Evolutionary conservation across 2,329 filamentous ascomycete species (phyloP), one percentile per base, ranked within the genome.

Genomic region (Akanthomyces lecanii): DNA sequence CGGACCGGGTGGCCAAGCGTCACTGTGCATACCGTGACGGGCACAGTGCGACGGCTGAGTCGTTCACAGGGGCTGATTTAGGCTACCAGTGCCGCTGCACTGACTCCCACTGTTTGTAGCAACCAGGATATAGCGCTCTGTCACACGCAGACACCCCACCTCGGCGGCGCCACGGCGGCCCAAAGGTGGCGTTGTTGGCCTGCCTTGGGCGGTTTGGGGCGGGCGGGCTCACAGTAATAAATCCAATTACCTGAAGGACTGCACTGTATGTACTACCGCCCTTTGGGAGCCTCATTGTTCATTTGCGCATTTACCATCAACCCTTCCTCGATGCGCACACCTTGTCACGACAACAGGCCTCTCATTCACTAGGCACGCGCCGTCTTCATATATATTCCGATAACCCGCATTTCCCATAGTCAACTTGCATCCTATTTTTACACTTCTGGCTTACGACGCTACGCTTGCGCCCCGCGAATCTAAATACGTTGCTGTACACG

Each of bases 111-210:
- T 7, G 36, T 3, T 28, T 11, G 42, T 50, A 30, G 25, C 25
- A 23, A 21, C 25, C 18, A 21, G 21, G 6, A 3, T 21, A 36
- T 50, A 30, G 47, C 47, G 47, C 47, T 50, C 47, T 50, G 47
- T 50, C 21, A 50, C 11, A 50, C 47, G 7, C 47, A 50, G 38
- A 16, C 12, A 4, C 47, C 21, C 30, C 45, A 48, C 5, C 45
- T 21, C 45, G 25, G 21, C 33, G 18, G 44, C 56, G 56, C 55
- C 55, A 57, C 54, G 10, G 30, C 55, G 30, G 55, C 55, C 55
- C 55, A 58, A 36, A 58, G 55, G 30, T 58, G 55, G 30, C 55
- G 42, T 14, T 33, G 53, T 21, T 56, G 52, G 36, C 52, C 23
- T 44, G 18, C 53, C 28, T 33, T 53, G 51, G 33, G n/a, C 40